Evolutionary conservation across 1,284 basidiomycete genomes (phyloP).

Genomic region (Bondarzewia mesenterica): DNA sequence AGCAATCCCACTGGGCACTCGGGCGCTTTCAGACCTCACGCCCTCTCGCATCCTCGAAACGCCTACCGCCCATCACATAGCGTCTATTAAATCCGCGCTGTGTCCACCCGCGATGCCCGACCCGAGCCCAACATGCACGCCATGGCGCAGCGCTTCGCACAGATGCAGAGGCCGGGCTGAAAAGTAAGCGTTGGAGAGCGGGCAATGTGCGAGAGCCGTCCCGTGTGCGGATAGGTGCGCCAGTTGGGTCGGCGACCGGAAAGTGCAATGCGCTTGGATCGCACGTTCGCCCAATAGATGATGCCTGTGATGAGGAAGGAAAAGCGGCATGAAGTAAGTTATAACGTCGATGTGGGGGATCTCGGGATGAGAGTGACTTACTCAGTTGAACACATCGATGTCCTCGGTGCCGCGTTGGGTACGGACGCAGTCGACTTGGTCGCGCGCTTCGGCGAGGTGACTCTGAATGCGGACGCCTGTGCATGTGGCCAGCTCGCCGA

Average conservation of each 20-base stretch:
- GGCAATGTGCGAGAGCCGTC: conserved; percentile 75
- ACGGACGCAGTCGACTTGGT: conserved; percentile 66
- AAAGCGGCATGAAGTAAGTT: background rate
- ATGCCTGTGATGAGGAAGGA: no score
- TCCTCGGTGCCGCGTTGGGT: conserved; percentile 55
- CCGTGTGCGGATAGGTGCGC: conserved; percentile 40
- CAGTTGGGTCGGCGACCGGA: conserved; percentile 45
- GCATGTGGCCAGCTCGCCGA: conserved; percentile 44
- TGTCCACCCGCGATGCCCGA: conserved; percentile 85
- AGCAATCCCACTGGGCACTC: background rate
- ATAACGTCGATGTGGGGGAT: background rate
- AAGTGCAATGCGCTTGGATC: conserved; percentile 83
- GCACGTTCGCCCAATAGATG: conserved; percentile 55
- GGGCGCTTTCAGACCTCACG: conserved; percentile 17
- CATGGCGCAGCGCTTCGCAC: conserved; percentile 59
- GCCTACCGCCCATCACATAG: conserved; percentile 72
- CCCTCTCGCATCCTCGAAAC: conserved; percentile 70
- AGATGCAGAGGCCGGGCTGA: conserved; percentile 67
- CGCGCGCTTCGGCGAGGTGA: conserved; percentile 70
- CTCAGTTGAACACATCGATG: conserved; percentile 65
- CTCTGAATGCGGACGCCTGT: conserved; percentile 52
- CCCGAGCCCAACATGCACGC: conserved; percentile 69
- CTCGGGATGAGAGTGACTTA: conserved; percentile 20
- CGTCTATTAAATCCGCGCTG: conserved; percentile 62
- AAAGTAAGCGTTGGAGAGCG: conserved; percentile 81